These are phyloP conservation scores for Pyrenula aspistea DNA, from an alignment of 495 filamentous ascomycete species.

Conservation along the genomic window DNA sequence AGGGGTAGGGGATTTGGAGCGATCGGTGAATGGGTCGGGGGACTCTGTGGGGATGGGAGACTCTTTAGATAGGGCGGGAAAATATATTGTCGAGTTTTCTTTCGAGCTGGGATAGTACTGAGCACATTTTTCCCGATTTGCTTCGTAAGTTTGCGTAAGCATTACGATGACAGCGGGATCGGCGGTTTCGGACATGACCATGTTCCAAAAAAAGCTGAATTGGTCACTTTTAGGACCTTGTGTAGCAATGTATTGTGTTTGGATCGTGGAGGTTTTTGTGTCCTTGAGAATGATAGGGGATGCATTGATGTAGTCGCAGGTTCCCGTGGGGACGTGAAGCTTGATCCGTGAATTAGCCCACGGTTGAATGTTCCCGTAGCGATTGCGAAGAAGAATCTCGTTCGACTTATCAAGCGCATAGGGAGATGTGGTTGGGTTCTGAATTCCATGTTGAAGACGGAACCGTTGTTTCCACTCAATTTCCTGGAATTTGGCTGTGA, in stretches of 20 bases:
- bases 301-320: slow-evolving; percentile 92
- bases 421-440: slow-evolving; percentile 14
- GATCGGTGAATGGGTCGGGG: neutral
- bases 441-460: slow-evolving; percentile 10
- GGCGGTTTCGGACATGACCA: slow-evolving; percentile 77
- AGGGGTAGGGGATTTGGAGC: neutral
- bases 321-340: slow-evolving; percentile 66
- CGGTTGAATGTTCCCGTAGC: slow-evolving; percentile 77
- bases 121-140: slow-evolving; percentile 75
- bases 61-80: slow-evolving; percentile 8
- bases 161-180: slow-evolving; percentile 83
- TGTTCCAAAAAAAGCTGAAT: slow-evolving; percentile 81
- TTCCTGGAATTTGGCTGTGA: slow-evolving; percentile 35
- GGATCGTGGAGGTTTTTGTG: neutral
- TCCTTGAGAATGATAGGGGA: slow-evolving; percentile 66
- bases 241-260: slow-evolving; percentile 42
- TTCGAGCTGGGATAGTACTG: slow-evolving; percentile 69
- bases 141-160: slow-evolving; percentile 84
- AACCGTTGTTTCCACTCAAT: slow-evolving; percentile 33
- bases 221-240: slow-evolving; percentile 70
- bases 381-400: slow-evolving; percentile 48
- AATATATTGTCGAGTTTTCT: slow-evolving; percentile 49
- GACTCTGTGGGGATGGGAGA: neutral
- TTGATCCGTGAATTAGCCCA: slow-evolving; percentile 78
- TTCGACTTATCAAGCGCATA: slow-evolving; percentile 43